These are phyloP conservation scores for Juglanconis sp. DNA, from an alignment of 2,329 filamentous ascomycete species.

Conservation along the genomic window DNA sequence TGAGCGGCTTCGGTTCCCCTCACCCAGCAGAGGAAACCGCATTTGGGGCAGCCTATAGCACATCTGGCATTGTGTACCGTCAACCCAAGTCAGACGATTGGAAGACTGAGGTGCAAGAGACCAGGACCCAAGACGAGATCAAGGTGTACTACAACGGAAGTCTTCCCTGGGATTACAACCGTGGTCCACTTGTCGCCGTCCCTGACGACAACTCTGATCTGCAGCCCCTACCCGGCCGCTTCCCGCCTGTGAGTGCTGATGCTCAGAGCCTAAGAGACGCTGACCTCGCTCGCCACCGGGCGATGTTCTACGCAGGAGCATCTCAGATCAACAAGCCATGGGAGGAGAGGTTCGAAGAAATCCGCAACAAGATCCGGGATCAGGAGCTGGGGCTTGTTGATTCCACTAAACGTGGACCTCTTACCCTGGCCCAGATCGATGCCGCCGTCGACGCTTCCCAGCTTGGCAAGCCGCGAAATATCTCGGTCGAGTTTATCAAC, in stretches of 20 bases:
- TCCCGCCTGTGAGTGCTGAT: slow-evolving; percentile 20
- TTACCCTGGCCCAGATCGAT: slow-evolving; percentile 10
- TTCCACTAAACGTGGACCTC: slow-evolving; percentile 14
- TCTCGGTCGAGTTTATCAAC: slow-evolving; percentile 36
- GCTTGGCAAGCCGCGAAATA: slow-evolving; percentile 23
- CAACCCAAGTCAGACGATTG: neutral
- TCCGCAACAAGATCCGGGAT: slow-evolving; percentile 34
- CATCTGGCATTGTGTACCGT: neutral
- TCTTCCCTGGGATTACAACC: slow-evolving; percentile 30
- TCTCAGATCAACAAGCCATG: slow-evolving; percentile 33
- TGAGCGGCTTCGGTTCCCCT: neutral
- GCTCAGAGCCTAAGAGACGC: slow-evolving; percentile 25
- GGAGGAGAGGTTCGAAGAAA: slow-evolving; percentile 29
- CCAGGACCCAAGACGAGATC: slow-evolving; percentile 22
- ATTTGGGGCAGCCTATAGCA: neutral
- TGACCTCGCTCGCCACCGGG: slow-evolving; percentile 24
- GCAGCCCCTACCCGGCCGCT: slow-evolving; percentile 20
- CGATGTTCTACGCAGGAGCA: slow-evolving; percentile 38
- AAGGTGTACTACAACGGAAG: slow-evolving; percentile 29
- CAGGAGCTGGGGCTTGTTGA: slow-evolving; percentile 30
- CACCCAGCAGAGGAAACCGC: neutral
- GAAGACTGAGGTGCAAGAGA: neutral
- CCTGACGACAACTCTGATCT: slow-evolving; percentile 21
- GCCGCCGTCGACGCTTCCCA: neutral
- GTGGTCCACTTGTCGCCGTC: slow-evolving; percentile 10